A percentile compares a stretch with the other conserved stretches of the same genome.
Evolutionary conservation across 495 filamentous ascomycete species (phyloP).

Genomic region (Xylaria scruposa): DNA sequence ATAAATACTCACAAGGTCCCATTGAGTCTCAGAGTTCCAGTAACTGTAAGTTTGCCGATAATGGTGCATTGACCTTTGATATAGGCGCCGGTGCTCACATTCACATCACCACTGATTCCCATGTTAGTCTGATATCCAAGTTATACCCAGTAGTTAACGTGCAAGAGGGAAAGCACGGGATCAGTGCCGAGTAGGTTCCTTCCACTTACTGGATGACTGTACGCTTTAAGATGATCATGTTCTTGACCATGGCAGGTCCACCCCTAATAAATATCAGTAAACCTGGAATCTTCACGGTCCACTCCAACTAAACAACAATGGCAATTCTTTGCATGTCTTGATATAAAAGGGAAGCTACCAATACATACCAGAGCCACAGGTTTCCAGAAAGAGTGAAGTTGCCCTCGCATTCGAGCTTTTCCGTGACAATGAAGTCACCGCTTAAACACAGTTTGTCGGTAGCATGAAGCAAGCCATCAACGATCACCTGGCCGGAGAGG

Average conservation of each 20-base stretch:
- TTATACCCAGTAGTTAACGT: neutral
- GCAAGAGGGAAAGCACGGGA: neutral
- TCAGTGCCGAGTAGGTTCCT: neutral
- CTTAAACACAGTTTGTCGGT: slow-evolving; percentile 14
- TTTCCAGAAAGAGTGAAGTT: slow-evolving; percentile 8
- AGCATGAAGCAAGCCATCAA: slow-evolving; percentile 12
- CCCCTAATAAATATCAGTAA: neutral
- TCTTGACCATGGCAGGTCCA: slow-evolving; percentile 5
- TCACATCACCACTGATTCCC: slow-evolving; percentile 9
- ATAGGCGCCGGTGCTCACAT: neutral
- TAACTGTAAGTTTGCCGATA: neutral
- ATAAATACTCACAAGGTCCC: slow-evolving; percentile 14
- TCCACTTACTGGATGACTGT: slow-evolving; percentile 1
- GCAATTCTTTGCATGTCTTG: neutral
- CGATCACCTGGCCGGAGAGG: neutral
- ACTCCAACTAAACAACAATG: neutral
- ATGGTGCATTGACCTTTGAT: slow-evolving; percentile 18
- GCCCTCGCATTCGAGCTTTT: slow-evolving; percentile 2
- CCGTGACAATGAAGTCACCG: neutral
- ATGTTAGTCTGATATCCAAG: neutral
- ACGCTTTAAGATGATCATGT: neutral
- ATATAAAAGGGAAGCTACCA: neutral
- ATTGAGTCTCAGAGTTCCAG: slow-evolving; percentile 1
- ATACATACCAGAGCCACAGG: neutral
- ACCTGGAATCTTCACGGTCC: neutral